Base-by-base conservation (phyloP, 2,329 filamentous ascomycete species). In the Pseudocercospora crystallina region DNA sequence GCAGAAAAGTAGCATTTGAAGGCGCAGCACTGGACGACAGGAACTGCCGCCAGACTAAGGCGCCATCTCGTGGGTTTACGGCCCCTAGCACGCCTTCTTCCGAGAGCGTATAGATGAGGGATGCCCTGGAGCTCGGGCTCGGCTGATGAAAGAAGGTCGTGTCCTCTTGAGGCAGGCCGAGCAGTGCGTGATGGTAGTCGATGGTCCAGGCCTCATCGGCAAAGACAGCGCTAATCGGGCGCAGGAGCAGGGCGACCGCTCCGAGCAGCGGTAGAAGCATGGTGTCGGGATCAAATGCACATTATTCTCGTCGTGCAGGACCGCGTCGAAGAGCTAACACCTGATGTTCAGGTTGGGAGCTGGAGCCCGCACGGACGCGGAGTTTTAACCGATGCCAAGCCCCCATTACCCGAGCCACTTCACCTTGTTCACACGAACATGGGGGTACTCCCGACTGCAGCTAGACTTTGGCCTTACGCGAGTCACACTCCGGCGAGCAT, bases 111-210 rank as follows among this genome's bases (percentile, higher is more conserved):
- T 96, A 99, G 45, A 99, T 80, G 33, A 99, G 79, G 47, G 89
- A 92, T 32, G 91, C 91, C 70, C 89, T 90, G 56, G 92, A 91
- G 61, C 85, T 82, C 56, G 82, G 80, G 64, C 87, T 81, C 34
- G 94, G 92, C 61, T 85, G 86, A 74, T 96, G 90, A 82, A 97
- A 97, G 80, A 97, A 95, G 61, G 92, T 96, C 54, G 89, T 88
- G 57, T 89, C 83, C 68, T 82, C 77, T 69, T 87, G 86, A 47
- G 94, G 90, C 33, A 89, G 74, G 65, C 94, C 94, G 65, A 99
- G 77, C 42, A 97, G 84, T 59, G 89, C 83, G 75, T 95, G 85
- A 73, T 97, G 92, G 75, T 90, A 97, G 73, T 99, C 94, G 69
- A 95, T 82, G 63, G 89, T 81, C 75, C 85, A 91, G 61, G 95